Percentiles rank a stretch among this genome's conserved stretches.
phyloP scores from a whole-genome alignment of 2,329 filamentous ascomycete genomes.

The Pseudopyricularia javanii region DNA sequence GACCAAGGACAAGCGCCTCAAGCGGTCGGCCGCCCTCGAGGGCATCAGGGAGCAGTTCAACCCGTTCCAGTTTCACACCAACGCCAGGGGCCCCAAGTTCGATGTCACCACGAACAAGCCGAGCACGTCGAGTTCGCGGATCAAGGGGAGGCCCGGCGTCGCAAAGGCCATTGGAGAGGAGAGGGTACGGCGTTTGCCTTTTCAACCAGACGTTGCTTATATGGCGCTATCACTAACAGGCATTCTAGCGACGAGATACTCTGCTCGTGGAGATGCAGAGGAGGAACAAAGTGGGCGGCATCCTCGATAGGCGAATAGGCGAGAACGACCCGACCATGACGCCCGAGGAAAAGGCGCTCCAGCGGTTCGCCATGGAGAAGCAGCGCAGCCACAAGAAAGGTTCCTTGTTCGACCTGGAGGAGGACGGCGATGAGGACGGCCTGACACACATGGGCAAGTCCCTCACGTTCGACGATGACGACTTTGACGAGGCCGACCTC shows the following conservation, averaged over 20 bases:
- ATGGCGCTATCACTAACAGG: neutral
- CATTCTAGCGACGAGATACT: slow-evolving; percentile 57
- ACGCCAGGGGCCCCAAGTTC: slow-evolving; percentile 69
- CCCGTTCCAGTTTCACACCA: slow-evolving; percentile 86
- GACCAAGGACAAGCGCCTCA: slow-evolving; percentile 59
- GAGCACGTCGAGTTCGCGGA: slow-evolving; percentile 38
- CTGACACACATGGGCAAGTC: slow-evolving; percentile 79
- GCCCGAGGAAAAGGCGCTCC: slow-evolving; percentile 81
- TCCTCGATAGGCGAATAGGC: slow-evolving; percentile 86
- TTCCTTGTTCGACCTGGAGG: slow-evolving; percentile 83
- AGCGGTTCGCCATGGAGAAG: slow-evolving; percentile 83
- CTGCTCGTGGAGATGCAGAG: slow-evolving; percentile 82
- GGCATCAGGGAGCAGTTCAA: slow-evolving; percentile 94
- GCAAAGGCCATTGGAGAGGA: slow-evolving; percentile 82
- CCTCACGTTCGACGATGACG: slow-evolving; percentile 59
- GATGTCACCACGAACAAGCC: slow-evolving; percentile 62
- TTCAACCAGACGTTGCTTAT: neutral
- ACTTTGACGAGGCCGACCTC: slow-evolving; percentile 70
- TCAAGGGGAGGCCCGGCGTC: slow-evolving; percentile 66
- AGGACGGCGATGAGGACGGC: slow-evolving; percentile 55
- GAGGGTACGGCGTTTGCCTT: slow-evolving; percentile 41
- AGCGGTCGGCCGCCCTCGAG: slow-evolving; percentile 66
- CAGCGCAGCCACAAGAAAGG: slow-evolving; percentile 64
- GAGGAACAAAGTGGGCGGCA: slow-evolving; percentile 82
- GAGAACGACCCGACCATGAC: slow-evolving; percentile 93